Conservation (phyloP, 2,329 filamentous ascomycete genomes). For the Monosporascus sp. region DNA sequence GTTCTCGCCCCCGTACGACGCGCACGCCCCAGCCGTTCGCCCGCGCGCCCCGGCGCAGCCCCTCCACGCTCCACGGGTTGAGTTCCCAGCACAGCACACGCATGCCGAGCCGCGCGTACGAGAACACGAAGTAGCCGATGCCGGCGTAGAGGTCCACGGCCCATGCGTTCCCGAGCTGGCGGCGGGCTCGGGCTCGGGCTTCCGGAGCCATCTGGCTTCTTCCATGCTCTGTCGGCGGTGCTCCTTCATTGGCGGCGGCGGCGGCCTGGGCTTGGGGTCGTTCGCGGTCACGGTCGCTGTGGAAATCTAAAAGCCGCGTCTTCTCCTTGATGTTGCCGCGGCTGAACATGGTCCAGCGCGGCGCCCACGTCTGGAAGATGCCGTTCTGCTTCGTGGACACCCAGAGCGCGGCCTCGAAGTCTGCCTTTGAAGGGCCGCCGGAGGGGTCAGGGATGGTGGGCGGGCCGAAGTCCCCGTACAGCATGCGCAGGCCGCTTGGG, state of each 20-base stretch:
- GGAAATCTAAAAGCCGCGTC: constrained; percentile 60
- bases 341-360: constrained; percentile 89
- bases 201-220: background rate
- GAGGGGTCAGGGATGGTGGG: constrained; percentile 10
- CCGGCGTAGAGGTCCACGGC: constrained; percentile 84
- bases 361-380: constrained; percentile 81
- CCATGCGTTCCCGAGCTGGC: constrained; percentile 27
- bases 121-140: constrained; percentile 91
- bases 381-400: constrained; percentile 71
- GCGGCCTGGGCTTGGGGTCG: too few relatives aligned
- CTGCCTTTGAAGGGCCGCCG: constrained; percentile 27
- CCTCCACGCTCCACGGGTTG: constrained; percentile 84
- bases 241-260: background rate
- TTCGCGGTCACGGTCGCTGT: constrained; percentile 8
- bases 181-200: background rate
- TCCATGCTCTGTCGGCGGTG: background rate
- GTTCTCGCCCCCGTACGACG: constrained; percentile 41
- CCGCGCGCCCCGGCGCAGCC: constrained; percentile 66
- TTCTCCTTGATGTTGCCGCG: constrained; percentile 89
- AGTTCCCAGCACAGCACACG: constrained; percentile 83
- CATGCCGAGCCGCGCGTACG: constrained; percentile 67
- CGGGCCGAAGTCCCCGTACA: constrained; percentile 72
- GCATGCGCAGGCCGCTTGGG: constrained; percentile 62
- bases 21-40: constrained; percentile 61
- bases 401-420: constrained; percentile 72